Evolutionary conservation across 148 eudicot genomes (phyloP).

Genomic region (Salicornia ramosissima): DNA sequence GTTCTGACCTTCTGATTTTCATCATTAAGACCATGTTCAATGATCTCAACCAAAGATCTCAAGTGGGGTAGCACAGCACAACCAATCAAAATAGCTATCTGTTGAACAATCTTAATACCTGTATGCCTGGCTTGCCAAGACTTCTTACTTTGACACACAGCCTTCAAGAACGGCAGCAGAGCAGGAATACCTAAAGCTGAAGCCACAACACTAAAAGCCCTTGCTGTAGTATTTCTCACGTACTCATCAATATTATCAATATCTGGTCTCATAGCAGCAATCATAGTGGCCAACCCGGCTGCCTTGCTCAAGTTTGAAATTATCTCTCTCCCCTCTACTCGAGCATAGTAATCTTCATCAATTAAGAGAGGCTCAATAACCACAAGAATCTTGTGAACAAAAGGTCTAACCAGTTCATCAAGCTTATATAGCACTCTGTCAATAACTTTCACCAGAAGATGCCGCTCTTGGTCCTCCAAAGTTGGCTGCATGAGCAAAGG

Average conservation of each 20-base stretch:
- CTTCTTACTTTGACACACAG: constrained; percentile 98
- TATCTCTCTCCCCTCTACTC: constrained; percentile 96
- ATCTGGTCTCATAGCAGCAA: constrained; percentile 99
- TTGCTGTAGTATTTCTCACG: constrained; percentile 92
- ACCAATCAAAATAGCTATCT: constrained; percentile 91
- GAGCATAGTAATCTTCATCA: constrained; percentile 97
- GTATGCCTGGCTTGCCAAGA: constrained; percentile 99
- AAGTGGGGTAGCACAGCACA: constrained; percentile 96
- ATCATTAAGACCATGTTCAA: constrained; percentile 92
- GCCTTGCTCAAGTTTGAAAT: constrained; percentile 97
- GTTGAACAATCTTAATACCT: constrained; percentile 96
- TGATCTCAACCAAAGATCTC: constrained; percentile 91
- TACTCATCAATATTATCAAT: constrained; percentile 96
- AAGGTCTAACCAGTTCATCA: constrained; percentile 93
- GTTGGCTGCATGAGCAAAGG: constrained; percentile 99
- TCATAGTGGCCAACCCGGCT: constrained; percentile 97
- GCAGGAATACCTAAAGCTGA: constrained; percentile 99
- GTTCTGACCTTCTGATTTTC: constrained; percentile 97
- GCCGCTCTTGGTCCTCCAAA: constrained; percentile 92
- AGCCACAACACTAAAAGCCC: constrained; percentile 98
- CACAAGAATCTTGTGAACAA: constrained; percentile 89
- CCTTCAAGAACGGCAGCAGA: constrained; percentile 82
- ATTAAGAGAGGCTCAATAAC: constrained; percentile 92
- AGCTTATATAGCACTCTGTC: constrained; percentile 89
- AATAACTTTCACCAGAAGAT: constrained; percentile 90